Evolutionary conservation across 768 basidiomycete species (phyloP).

Genomic region (Pulveroboletus sp.): DNA sequence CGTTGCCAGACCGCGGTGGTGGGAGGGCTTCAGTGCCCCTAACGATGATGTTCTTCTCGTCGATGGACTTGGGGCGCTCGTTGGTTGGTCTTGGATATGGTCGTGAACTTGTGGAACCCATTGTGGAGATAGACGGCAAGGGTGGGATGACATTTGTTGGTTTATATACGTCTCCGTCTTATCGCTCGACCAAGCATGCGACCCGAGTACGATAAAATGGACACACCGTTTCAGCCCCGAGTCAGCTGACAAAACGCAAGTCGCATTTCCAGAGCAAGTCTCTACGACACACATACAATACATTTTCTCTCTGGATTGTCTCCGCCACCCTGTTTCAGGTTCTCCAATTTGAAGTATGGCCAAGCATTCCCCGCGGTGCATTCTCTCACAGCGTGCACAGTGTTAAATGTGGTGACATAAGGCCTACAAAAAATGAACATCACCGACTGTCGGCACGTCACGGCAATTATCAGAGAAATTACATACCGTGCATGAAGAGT

Average conservation of each 20-base stretch:
- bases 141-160: constrained; percentile 13
- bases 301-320: too few relatives aligned
- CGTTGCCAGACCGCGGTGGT: constrained; percentile 47
- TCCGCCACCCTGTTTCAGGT: background rate
- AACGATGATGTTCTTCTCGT: constrained; percentile 22
- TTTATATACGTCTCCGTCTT: constrained; percentile 26
- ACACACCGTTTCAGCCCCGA: too few relatives aligned
- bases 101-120: constrained; percentile 28
- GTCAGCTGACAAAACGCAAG: background rate
- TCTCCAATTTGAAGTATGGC: background rate
- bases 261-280: too few relatives aligned
- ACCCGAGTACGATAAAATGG: constrained; percentile 6
- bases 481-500: constrained; percentile 60
- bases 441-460: constrained; percentile 2
- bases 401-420: constrained; percentile 34
- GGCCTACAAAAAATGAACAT: constrained; percentile 22
- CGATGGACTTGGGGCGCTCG: constrained; percentile 18
- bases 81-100: constrained; percentile 19
- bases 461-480: constrained; percentile 1
- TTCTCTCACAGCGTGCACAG: constrained; percentile 27
- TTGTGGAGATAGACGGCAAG: constrained; percentile 5
- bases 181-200: constrained; percentile 13
- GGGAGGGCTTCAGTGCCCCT: constrained; percentile 4
- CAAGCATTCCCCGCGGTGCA: background rate
- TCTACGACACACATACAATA: too few relatives aligned